Evolutionary conservation across 768 basidiomycete species (phyloP).

Genomic region (Pholiota conissans): DNA sequence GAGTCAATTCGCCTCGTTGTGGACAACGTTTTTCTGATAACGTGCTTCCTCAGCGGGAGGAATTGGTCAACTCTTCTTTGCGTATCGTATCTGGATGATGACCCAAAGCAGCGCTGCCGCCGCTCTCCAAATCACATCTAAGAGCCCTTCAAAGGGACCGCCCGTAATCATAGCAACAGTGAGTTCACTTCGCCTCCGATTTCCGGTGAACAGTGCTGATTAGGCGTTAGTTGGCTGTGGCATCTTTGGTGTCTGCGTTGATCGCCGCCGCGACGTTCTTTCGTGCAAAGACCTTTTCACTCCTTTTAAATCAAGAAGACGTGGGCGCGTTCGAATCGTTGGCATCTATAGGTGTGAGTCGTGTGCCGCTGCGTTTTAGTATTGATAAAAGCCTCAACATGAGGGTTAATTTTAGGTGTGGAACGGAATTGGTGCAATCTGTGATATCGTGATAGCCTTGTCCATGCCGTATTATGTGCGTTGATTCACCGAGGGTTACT

Average conservation of each 20-base stretch:
- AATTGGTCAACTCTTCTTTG: constrained; percentile 32
- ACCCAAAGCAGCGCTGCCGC: constrained; percentile 5
- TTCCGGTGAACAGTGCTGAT: not conserved
- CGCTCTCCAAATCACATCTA: not conserved
- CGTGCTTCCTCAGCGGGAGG: constrained; percentile 20
- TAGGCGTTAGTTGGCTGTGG: constrained; percentile 17
- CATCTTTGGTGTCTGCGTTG: constrained; percentile 22
- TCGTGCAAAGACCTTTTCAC: constrained; percentile 18
- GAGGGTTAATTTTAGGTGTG: constrained; percentile 21
- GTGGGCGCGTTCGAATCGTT: constrained; percentile 5
- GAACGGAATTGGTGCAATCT: constrained; percentile 29
- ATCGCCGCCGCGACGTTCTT: constrained; percentile 23
- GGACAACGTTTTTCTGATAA: not conserved
- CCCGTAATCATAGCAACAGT: constrained; percentile 24
- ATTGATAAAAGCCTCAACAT: not conserved
- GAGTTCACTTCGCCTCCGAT: not conserved
- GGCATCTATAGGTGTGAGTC: constrained; percentile 27
- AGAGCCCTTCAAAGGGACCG: constrained; percentile 8
- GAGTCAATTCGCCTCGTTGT: constrained; percentile 3
- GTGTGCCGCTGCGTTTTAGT: not conserved
- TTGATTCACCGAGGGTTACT: not conserved
- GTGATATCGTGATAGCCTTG: constrained; percentile 31
- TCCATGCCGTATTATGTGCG: constrained; percentile 32
- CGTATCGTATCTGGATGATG: constrained; percentile 28
- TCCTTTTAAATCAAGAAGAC: constrained; percentile 12